These are phyloP conservation scores for Komagataea norvegica DNA, from an alignment of 1,139 yeast species.

Conservation along the genomic window DNA sequence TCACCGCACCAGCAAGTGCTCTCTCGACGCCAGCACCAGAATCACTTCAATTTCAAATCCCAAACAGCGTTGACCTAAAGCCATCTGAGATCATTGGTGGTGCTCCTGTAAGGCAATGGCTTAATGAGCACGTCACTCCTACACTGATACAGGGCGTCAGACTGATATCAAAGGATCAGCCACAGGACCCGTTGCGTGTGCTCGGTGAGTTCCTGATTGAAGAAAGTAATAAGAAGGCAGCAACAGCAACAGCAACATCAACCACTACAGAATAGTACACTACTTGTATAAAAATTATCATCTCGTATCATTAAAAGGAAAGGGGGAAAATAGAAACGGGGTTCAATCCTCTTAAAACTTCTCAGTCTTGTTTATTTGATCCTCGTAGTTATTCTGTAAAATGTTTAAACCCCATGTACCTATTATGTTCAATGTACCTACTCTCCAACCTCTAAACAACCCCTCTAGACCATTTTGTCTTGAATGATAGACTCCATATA, in stretches of 20 bases:
- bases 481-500: conserved; percentile 44
- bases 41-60: conserved; percentile 17
- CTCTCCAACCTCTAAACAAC: conserved; percentile 88
- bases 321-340: neutral
- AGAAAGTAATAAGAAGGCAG: conserved; percentile 34
- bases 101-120: conserved; percentile 71
- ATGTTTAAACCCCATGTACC: conserved; percentile 83
- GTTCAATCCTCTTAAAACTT: conserved; percentile 26
- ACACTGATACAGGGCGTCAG: conserved; percentile 67
- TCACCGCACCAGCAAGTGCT: conserved; percentile 9
- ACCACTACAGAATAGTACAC: neutral
- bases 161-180: conserved; percentile 50
- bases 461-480: conserved; percentile 38
- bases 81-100: conserved; percentile 67
- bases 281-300: neutral
- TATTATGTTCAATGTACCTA: conserved; percentile 70
- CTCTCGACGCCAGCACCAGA: conserved; percentile 17
- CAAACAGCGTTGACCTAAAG: conserved; percentile 11
- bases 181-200: conserved; percentile 63
- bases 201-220: conserved; percentile 68
- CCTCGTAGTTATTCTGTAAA: conserved; percentile 47
- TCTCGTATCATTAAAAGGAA: neutral
- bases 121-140: conserved; percentile 67
- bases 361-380: conserved; percentile 36
- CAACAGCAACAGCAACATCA: too few species aligned